Evolutionary conservation across 768 basidiomycete species (phyloP).

Genomic region (Mrakia gelida): DNA sequence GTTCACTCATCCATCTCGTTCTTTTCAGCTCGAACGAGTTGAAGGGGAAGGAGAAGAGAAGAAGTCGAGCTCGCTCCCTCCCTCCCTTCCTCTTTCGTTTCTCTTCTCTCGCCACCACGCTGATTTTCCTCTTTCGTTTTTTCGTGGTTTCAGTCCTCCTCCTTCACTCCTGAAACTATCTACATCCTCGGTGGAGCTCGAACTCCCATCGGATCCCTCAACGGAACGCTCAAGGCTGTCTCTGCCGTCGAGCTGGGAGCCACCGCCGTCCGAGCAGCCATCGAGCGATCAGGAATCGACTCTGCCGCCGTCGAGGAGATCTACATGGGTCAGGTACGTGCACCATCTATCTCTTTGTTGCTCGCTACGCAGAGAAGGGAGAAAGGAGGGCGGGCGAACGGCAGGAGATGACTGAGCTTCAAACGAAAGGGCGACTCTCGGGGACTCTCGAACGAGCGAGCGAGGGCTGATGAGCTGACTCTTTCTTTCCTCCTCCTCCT

Average conservation of each 20-base stretch:
- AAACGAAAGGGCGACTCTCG: background rate
- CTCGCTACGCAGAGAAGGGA: background rate
- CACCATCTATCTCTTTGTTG: background rate
- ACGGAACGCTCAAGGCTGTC: constrained; percentile 79
- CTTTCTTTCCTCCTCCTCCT: background rate
- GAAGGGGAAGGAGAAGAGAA: too few relatives aligned
- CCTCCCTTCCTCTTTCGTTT: background rate
- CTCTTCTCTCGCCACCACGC: background rate
- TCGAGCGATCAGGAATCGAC: constrained; percentile 71
- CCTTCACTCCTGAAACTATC: constrained; percentile 38
- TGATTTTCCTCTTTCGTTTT: background rate
- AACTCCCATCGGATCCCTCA: constrained; percentile 89
- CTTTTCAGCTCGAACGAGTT: background rate
- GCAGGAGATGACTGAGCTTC: background rate
- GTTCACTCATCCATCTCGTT: background rate
- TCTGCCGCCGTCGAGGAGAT: constrained; percentile 86
- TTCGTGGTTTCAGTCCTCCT: background rate
- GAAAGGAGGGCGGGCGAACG: too few relatives aligned
- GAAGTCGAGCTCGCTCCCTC: background rate
- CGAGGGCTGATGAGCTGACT: background rate
- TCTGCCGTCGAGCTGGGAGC: constrained; percentile 88
- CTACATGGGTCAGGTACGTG: constrained; percentile 92
- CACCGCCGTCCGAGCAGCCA: constrained; percentile 82
- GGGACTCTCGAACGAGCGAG: background rate
- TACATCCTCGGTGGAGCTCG: constrained; percentile 84